Percentiles rank a stretch among this genome's conserved stretches.
Evolutionary conservation across 805 yeast genomes (phyloP).

Genomic region (Torulaspora delbrueckii): DNA sequence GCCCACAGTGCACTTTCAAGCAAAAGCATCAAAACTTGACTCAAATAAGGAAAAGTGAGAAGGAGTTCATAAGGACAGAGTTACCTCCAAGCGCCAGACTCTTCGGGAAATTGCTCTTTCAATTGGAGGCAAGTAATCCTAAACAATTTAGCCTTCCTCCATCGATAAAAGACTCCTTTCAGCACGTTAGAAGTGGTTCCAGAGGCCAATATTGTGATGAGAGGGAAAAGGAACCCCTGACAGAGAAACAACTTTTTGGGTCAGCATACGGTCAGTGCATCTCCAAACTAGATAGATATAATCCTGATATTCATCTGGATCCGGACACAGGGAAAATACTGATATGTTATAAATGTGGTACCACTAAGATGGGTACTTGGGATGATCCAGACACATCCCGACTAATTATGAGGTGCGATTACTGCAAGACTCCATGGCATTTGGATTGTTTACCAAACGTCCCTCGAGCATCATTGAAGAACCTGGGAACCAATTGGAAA

Average conservation of each 20-base stretch:
- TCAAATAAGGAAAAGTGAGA: constrained; percentile 22
- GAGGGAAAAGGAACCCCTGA: constrained; percentile 42
- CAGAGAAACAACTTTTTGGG: constrained; percentile 42
- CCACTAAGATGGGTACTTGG: constrained; percentile 52
- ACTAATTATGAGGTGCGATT: constrained; percentile 70
- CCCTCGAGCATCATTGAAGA: constrained; percentile 68
- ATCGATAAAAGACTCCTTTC: constrained; percentile 62
- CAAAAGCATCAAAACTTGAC: constrained; percentile 29
- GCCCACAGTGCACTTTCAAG: constrained; percentile 64
- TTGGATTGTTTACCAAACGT: constrained; percentile 72
- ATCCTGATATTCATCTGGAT: constrained; percentile 61
- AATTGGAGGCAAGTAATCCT: constrained; percentile 58
- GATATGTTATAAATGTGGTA: constrained; percentile 71
- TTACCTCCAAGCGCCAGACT: constrained; percentile 27
- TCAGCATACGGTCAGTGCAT: constrained; percentile 39
- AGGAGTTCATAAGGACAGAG: constrained; percentile 15
- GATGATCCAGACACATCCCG: constrained; percentile 41
- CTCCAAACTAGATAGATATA: constrained; percentile 36
- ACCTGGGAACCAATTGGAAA: constrained; percentile 77
- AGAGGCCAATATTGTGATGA: constrained; percentile 69
- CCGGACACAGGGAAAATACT: constrained; percentile 57
- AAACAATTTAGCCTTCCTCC: constrained; percentile 63
- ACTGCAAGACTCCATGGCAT: constrained; percentile 82
- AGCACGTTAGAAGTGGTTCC: constrained; percentile 61
- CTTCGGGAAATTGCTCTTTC: constrained; percentile 55